Conservation (phyloP, 1,284 basidiomycete species). For the Puccinia sorghi region DNA sequence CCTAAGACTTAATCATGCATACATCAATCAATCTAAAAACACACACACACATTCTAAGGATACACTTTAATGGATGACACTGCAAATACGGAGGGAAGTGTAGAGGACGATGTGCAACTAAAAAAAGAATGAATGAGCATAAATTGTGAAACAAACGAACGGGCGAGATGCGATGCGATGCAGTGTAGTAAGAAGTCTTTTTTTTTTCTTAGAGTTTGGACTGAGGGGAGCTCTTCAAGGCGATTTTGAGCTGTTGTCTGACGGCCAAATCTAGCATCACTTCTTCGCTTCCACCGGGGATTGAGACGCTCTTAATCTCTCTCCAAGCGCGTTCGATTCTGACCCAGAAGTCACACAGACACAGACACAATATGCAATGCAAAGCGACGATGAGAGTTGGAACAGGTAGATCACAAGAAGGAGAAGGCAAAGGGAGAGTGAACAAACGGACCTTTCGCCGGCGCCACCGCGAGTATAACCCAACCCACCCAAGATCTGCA, state of each 20-base stretch:
- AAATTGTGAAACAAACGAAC: no score
- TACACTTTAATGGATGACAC: no score
- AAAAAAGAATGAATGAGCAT: no score
- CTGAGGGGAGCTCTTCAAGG: constrained; percentile 6
- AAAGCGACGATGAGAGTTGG: no score
- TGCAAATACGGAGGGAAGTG: no score
- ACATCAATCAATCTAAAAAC: no score
- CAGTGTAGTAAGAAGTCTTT: no score
- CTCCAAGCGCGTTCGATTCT: constrained; percentile 47
- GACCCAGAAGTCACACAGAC: not conserved
- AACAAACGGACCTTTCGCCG: constrained; percentile 40
- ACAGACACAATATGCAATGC: no score
- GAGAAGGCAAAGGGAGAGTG: not conserved
- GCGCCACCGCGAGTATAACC: constrained; percentile 44
- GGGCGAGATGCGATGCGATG: no score
- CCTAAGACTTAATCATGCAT: no score
- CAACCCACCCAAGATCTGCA: constrained; percentile 50
- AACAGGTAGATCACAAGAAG: not conserved
- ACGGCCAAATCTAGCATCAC: constrained; percentile 49
- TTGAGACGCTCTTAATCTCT: constrained; percentile 48
- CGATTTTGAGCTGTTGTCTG: constrained; percentile 50
- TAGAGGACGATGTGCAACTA: no score
- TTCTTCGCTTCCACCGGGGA: constrained; percentile 48
- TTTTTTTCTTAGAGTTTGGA: not conserved
- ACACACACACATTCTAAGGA: no score